Conservation (phyloP, 345 rosid genomes). For the Syzygium aqueum region DNA sequence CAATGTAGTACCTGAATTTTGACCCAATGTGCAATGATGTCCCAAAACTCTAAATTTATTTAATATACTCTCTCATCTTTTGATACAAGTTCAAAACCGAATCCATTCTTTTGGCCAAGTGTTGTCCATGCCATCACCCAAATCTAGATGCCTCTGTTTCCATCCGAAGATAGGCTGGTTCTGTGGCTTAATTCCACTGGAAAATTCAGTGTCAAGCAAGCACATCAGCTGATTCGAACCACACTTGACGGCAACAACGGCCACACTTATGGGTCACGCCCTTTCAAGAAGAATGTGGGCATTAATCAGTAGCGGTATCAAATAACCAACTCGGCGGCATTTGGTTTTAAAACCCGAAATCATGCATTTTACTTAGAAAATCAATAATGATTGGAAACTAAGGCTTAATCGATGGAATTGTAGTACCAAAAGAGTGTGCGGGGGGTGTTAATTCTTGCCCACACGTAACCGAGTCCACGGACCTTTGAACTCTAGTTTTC, state of each 20-base stretch:
- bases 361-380: background rate
- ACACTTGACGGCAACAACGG: background rate
- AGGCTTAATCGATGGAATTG: background rate
- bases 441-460: background rate
- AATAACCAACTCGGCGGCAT: background rate
- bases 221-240: background rate
- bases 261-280: too few species aligned
- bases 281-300: too few species aligned
- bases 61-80: too few species aligned
- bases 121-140: background rate
- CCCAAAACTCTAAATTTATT: too few species aligned
- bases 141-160: background rate
- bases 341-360: background rate
- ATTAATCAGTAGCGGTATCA: background rate
- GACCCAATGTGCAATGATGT: too few species aligned
- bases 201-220: background rate
- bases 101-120: background rate
- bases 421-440: background rate
- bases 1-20: too few species aligned
- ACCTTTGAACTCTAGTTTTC: background rate
- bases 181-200: background rate
- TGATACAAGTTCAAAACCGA: background rate
- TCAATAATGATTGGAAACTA: background rate
- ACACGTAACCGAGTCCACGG: background rate
- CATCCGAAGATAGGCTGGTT: background rate